Conservation (phyloP, 192 early-diverging fungal species). For the Backusella macrospora region DNA sequence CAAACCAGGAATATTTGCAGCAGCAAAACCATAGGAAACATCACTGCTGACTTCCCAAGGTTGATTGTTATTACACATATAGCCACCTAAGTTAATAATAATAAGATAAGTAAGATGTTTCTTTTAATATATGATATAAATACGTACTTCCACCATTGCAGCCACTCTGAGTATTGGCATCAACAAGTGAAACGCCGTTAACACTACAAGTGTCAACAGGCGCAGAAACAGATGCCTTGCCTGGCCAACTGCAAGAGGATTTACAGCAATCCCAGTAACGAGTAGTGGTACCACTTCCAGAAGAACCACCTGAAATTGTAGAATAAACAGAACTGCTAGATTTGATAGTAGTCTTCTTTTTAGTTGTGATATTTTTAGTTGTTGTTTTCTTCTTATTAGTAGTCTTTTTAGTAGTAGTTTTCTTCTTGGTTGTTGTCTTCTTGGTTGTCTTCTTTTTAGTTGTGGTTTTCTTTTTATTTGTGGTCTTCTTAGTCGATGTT, state of each 20-base stretch:
- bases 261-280: slow-evolving; percentile 41
- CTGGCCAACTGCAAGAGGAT: slow-evolving; percentile 23
- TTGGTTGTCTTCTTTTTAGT: not conserved
- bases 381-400: not conserved
- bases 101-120: no score
- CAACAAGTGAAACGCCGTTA: slow-evolving; percentile 24
- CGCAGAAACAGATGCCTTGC: slow-evolving; percentile 27
- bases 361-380: not conserved
- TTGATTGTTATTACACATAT: slow-evolving; percentile 37
- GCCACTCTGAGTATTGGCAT: slow-evolving; percentile 20
- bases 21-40: slow-evolving; percentile 38
- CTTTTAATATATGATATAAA: no score
- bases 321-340: not conserved
- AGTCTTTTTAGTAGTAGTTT: slow-evolving; percentile 13
- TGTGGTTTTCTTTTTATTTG: not conserved
- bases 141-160: slow-evolving; percentile 29
- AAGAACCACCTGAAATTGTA: slow-evolving; percentile 22
- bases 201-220: slow-evolving; percentile 28
- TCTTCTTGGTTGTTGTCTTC: not conserved
- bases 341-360: not conserved
- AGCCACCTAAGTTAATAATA: no score
- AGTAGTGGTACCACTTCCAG: slow-evolving; percentile 27
- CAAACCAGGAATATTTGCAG: slow-evolving; percentile 27
- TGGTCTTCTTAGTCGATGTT: not conserved
- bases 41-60: slow-evolving; percentile 30